Evolutionary conservation across 2,329 filamentous ascomycete genomes (phyloP).

Genomic region (Gremmenia infestans): DNA sequence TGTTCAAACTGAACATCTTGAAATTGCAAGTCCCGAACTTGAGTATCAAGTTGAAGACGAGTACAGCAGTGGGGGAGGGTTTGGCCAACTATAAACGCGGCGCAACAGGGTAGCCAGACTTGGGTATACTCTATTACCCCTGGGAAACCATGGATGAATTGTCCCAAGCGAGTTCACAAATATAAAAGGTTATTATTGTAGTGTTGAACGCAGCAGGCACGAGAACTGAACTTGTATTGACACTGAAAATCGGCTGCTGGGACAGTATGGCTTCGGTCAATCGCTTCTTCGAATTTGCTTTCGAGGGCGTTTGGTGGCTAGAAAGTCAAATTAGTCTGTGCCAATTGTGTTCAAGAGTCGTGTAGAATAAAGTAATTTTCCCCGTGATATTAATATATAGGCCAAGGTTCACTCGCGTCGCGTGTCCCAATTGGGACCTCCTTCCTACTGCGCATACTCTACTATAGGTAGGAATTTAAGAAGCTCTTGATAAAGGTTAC

Average conservation of each 20-base stretch:
- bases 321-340: background rate
- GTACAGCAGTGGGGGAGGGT: background rate
- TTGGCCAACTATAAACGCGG: background rate
- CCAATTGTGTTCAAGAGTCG: background rate
- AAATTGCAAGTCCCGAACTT: conserved; percentile 11
- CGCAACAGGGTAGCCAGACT: background rate
- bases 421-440: no score
- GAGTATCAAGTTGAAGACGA: background rate
- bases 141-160: background rate
- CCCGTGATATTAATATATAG: background rate
- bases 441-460: no score
- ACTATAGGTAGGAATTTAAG: no score
- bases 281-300: no score
- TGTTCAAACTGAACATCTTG: conserved; percentile 22
- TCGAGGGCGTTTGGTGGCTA: no score
- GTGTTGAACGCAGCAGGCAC: no score
- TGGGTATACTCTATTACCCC: background rate
- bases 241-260: no score
- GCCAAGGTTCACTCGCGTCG: background rate
- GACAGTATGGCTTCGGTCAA: no score
- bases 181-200: no score
- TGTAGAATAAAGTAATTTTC: background rate
- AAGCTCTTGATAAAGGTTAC: background rate
- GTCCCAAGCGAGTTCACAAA: no score
- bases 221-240: no score